phyloP scores from a whole-genome alignment of 2,329 filamentous ascomycete genomes.

The Fusarium pilosicola region DNA sequence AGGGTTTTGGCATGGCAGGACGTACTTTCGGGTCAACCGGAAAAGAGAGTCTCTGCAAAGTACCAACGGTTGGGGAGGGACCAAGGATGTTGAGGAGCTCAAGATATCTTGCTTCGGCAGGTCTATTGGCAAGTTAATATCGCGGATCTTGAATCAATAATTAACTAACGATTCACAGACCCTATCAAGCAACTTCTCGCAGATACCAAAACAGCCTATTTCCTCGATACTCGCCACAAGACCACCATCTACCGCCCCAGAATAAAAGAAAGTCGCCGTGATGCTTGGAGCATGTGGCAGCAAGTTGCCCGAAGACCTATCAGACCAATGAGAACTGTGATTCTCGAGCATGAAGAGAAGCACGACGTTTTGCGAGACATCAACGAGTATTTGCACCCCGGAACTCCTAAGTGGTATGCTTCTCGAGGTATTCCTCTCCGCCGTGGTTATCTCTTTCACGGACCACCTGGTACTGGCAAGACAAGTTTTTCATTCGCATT shows the following conservation, averaged over 20 bases:
- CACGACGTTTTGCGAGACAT: conserved; percentile 74
- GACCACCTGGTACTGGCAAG: conserved; percentile 79
- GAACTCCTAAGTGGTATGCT: conserved; percentile 77
- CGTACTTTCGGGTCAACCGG: conserved; percentile 60
- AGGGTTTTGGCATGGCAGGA: conserved; percentile 64
- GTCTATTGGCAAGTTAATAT: conserved; percentile 43
- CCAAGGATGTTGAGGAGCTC: conserved; percentile 64
- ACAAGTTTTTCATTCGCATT: conserved; percentile 74
- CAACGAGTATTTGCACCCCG: conserved; percentile 79
- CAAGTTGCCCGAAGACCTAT: conserved; percentile 71
- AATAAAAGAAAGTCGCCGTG: conserved; percentile 57
- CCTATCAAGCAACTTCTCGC: conserved; percentile 67
- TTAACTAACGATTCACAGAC: conserved; percentile 37
- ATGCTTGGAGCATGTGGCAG: conserved; percentile 60
- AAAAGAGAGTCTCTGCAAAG: conserved; percentile 56
- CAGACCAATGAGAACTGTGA: conserved; percentile 78
- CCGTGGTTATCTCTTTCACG: conserved; percentile 81
- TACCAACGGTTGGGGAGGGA: conserved; percentile 49
- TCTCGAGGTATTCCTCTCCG: conserved; percentile 80
- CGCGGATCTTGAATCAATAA: not conserved
- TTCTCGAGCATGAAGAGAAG: conserved; percentile 76
- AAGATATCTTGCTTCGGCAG: conserved; percentile 66
- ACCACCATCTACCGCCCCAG: conserved; percentile 67
- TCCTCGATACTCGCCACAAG: conserved; percentile 62
- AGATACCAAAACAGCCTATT: conserved; percentile 63